Percentiles rank a stretch among this genome's conserved stretches.
Evolutionary conservation across 139 green algal species (phyloP).

Genomic region (Volvox africanus): DNA sequence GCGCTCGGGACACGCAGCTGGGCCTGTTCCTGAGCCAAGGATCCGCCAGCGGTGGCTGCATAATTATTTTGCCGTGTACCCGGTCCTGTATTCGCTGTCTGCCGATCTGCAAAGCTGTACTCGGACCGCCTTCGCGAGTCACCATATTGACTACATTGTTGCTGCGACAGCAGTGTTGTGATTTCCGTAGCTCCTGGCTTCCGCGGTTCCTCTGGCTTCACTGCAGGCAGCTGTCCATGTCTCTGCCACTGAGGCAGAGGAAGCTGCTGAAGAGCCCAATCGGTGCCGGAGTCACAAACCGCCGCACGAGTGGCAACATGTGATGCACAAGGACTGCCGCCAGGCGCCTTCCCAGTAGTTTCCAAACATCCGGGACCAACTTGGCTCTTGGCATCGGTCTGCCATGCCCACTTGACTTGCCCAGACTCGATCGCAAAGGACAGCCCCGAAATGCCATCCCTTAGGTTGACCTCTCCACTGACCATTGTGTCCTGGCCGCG

Average conservation of each 20-base stretch:
- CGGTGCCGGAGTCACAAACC: not conserved
- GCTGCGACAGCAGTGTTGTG: not conserved
- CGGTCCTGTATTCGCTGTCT: not conserved
- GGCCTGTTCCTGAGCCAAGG: not conserved
- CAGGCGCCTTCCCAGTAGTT: not conserved
- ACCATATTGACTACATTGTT: no score
- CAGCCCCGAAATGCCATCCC: slow-evolving; percentile 36
- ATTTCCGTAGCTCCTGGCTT: not conserved
- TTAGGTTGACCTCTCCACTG: slow-evolving; percentile 37
- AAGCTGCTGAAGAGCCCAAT: slow-evolving; percentile 1
- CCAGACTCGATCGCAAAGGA: slow-evolving; percentile 16
- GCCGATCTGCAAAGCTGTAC: not conserved
- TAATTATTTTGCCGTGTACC: not conserved
- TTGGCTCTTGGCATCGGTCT: slow-evolving; percentile 13
- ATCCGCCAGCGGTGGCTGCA: not conserved
- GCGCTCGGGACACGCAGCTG: not conserved
- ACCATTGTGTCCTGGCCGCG: not conserved
- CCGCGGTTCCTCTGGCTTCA: not conserved
- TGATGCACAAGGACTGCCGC: slow-evolving; percentile 21
- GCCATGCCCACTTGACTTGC: slow-evolving; percentile 45
- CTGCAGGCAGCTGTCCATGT: not conserved
- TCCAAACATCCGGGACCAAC: not conserved
- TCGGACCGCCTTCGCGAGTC: not conserved
- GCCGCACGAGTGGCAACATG: not conserved
- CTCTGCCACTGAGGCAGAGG: slow-evolving; percentile 25